Evolutionary conservation across 306 rosid species (phyloP).

Genomic region (Adenanthera pavonina): DNA sequence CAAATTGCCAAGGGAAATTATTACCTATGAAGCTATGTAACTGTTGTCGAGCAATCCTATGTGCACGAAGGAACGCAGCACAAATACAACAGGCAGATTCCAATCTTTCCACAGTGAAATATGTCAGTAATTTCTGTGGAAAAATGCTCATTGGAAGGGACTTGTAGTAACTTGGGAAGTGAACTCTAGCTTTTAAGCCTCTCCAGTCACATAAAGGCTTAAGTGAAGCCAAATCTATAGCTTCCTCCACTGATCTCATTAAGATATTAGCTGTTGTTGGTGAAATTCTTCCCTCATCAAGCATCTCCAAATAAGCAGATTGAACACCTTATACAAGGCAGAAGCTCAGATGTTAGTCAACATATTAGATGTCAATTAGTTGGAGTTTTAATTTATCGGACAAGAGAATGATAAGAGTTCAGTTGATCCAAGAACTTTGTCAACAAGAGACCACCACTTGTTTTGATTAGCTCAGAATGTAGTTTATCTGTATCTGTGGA

Average conservation of each 20-base stretch:
- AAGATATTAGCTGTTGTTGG: conserved; percentile 76
- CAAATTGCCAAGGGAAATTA: too few species aligned
- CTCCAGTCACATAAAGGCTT: conserved; percentile 87
- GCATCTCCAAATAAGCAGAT: conserved; percentile 97
- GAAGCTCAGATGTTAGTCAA: conserved; percentile 30
- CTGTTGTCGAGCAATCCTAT: conserved; percentile 74
- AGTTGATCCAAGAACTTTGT: conserved; percentile 19
- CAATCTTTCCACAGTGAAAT: conserved; percentile 84
- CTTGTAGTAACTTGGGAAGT: conserved; percentile 82
- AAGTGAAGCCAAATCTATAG: conserved; percentile 75
- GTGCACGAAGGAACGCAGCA: conserved; percentile 95
- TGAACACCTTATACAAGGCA: conserved; percentile 74
- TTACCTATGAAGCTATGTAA: conserved; percentile 71
- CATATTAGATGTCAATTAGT: conserved; percentile 1
- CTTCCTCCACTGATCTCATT: conserved; percentile 92
- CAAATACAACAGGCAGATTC: conserved; percentile 87
- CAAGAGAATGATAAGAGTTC: conserved; percentile 11
- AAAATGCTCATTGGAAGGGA: conserved; percentile 63
- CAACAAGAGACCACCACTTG: conserved; percentile 12
- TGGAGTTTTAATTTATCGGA: conserved; percentile 23
- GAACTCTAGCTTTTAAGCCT: conserved; percentile 70
- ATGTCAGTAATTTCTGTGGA: conserved; percentile 74
- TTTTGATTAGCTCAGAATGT: conserved; percentile 7
- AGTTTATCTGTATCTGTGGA: background rate
- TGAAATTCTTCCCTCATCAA: conserved; percentile 88